Conservation (phyloP, 1,284 basidiomycete species). For the Ganoderma boninense region DNA sequence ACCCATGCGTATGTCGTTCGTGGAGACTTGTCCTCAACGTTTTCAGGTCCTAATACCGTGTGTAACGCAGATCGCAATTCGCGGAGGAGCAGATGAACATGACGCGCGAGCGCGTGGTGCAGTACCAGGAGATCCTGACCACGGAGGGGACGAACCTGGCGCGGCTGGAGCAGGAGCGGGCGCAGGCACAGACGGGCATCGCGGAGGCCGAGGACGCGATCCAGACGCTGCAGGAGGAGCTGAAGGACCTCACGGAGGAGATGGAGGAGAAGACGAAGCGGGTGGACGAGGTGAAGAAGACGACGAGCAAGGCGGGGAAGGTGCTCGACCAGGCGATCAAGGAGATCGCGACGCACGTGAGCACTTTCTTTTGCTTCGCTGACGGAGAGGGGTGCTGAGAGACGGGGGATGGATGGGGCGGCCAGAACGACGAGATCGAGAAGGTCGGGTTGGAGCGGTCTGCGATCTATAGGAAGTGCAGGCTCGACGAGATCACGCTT, state of each 20-base stretch:
- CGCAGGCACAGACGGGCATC: conserved; percentile 70
- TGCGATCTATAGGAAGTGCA: conserved; percentile 89
- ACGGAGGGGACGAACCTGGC: conserved; percentile 66
- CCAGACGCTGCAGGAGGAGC: conserved; percentile 63
- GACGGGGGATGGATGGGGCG: not conserved
- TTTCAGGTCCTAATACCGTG: not conserved
- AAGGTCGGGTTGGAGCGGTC: conserved; percentile 89
- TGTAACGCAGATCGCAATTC: conserved; percentile 72
- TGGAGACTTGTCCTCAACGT: not conserved
- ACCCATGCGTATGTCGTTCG: conserved; percentile 78
- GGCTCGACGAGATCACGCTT: conserved; percentile 91
- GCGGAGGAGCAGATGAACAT: conserved; percentile 77
- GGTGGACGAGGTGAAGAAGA: conserved; percentile 83
- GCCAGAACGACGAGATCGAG: conserved; percentile 93
- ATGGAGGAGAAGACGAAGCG: conserved; percentile 74
- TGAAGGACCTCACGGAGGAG: conserved; percentile 67
- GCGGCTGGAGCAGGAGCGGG: conserved; percentile 67
- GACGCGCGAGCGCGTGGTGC: conserved; percentile 69
- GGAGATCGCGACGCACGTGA: conserved; percentile 84
- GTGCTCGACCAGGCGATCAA: conserved; percentile 88
- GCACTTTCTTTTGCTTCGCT: conserved; percentile 29
- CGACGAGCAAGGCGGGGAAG: conserved; percentile 74
- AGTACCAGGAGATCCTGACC: conserved; percentile 61
- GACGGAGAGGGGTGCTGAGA: not conserved
- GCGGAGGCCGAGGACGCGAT: conserved; percentile 68